phyloP scores from a whole-genome alignment of 371 early-diverging fungal species.

The Saksenaea vasiformis region DNA sequence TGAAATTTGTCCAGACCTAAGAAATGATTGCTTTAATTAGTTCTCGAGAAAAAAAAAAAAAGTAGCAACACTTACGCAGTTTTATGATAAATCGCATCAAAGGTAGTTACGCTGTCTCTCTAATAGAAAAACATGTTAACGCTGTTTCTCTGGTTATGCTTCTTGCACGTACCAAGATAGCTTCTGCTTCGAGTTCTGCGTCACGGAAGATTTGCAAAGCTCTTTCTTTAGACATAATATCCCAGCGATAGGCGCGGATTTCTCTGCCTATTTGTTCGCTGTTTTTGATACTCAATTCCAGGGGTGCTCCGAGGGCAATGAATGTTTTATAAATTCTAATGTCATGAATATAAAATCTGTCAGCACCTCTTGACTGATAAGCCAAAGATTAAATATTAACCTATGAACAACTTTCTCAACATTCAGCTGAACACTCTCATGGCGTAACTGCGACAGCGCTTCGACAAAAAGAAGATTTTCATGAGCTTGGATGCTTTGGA shows the following conservation, averaged over 20 bases:
- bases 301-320: conserved; percentile 17
- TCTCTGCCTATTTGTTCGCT: conserved; percentile 14
- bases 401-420: conserved; percentile 26
- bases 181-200: conserved; percentile 26
- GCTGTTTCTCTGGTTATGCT: background rate
- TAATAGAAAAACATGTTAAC: background rate
- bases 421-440: conserved; percentile 12
- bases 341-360: background rate
- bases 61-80: conserved; percentile 4
- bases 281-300: conserved; percentile 27
- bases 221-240: conserved; percentile 15
- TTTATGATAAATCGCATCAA: conserved; percentile 9
- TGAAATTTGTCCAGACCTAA: background rate
- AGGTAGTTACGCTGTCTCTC: conserved; percentile 27
- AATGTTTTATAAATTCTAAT: conserved; percentile 39
- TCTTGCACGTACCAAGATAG: conserved; percentile 19
- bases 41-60: background rate
- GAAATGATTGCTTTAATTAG: background rate
- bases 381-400: conserved; percentile 8
- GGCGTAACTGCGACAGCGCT: conserved; percentile 27
- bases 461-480: conserved; percentile 38
- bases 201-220: conserved; percentile 20
- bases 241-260: conserved; percentile 21
- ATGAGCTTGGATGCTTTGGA: conserved; percentile 27
- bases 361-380: background rate